These are phyloP conservation scores for Leucosporidium yakuticum DNA, from an alignment of 768 basidiomycete genomes.

Conservation along the genomic window DNA sequence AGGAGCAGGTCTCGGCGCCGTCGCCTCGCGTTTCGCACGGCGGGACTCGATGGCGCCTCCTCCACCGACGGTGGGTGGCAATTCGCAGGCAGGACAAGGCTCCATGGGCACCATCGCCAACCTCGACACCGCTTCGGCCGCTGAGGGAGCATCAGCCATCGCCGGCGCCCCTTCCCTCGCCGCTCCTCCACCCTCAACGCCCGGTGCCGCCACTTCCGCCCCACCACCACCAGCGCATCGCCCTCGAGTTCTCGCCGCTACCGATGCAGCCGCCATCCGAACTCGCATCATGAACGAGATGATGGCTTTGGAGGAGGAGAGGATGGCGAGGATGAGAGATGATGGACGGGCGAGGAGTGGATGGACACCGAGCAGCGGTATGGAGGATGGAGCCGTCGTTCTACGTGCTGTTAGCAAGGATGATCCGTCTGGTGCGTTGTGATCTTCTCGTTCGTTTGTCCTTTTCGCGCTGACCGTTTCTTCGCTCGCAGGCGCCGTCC, in stretches of 20 bases:
- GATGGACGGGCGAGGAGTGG: slow-evolving; percentile 18
- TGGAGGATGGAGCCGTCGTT: slow-evolving; percentile 78
- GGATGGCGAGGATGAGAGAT: slow-evolving; percentile 63
- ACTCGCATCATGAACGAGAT: slow-evolving; percentile 98
- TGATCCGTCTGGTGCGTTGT: slow-evolving; percentile 68
- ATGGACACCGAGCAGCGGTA: slow-evolving; percentile 11
- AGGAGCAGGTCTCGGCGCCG: slow-evolving; percentile 31
- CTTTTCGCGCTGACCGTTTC: neutral
- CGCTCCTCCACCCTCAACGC: slow-evolving; percentile 7
- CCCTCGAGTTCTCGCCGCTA: slow-evolving; percentile 53
- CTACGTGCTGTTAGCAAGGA: slow-evolving; percentile 85
- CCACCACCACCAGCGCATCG: slow-evolving; percentile 24
- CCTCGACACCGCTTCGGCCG: slow-evolving; percentile 31
- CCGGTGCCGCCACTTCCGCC: neutral
- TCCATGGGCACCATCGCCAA: slow-evolving; percentile 19
- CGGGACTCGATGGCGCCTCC: slow-evolving; percentile 5
- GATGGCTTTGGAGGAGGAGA: slow-evolving; percentile 90
- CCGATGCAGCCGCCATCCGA: slow-evolving; percentile 82
- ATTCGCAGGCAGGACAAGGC: slow-evolving; percentile 24
- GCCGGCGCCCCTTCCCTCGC: slow-evolving; percentile 29
- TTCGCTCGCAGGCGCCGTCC: slow-evolving; percentile 60
- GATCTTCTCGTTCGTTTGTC: too few relatives aligned
- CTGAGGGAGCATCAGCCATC: slow-evolving; percentile 30
- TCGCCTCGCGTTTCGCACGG: slow-evolving; percentile 47
- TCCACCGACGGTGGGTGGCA: neutral